Evolutionary conservation across 305 asterid genomes (phyloP).

Genomic region (Fraxinus angustifolia): DNA sequence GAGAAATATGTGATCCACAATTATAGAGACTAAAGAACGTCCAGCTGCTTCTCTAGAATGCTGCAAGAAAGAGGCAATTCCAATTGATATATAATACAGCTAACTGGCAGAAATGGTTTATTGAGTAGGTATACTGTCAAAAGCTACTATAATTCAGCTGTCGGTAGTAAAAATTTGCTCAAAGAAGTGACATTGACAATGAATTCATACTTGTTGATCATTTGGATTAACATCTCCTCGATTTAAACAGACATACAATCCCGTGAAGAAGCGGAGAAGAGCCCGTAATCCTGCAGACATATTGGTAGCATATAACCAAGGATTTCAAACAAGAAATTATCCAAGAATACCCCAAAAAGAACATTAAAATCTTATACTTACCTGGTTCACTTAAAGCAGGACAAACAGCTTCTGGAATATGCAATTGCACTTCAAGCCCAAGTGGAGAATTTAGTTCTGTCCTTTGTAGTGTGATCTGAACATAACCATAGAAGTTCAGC

Average conservation of each 20-base stretch:
- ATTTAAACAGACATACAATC: conserved; percentile 83
- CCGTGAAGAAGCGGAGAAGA: conserved; percentile 96
- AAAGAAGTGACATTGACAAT: conserved; percentile 22
- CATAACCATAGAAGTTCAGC: conserved; percentile 17
- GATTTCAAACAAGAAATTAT: conserved; percentile 20
- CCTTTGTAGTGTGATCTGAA: conserved; percentile 94
- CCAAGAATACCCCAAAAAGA: conserved; percentile 20
- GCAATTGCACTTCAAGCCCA: conserved; percentile 92
- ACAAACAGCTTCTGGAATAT: conserved; percentile 85
- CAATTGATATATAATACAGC: conserved; percentile 23
- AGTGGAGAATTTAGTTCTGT: conserved; percentile 82
- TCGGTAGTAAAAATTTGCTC: conserved; percentile 18
- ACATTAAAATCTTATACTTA: conserved; percentile 31
- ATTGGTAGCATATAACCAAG: conserved; percentile 16
- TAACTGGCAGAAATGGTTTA: conserved; percentile 9
- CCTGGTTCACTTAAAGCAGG: conserved; percentile 99
- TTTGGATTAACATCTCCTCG: conserved; percentile 91
- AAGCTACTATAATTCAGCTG: neutral
- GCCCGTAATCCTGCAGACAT: conserved; percentile 77
- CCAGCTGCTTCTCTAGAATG: conserved; percentile 93
- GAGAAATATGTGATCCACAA: conserved; percentile 92
- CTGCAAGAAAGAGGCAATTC: conserved; percentile 49
- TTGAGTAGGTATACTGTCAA: neutral
- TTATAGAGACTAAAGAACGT: conserved; percentile 75
- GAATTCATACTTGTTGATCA: conserved; percentile 54